These are phyloP conservation scores for Pezicula rhizophila DNA, from an alignment of 2,329 filamentous ascomycete genomes.

Conservation along the genomic window DNA sequence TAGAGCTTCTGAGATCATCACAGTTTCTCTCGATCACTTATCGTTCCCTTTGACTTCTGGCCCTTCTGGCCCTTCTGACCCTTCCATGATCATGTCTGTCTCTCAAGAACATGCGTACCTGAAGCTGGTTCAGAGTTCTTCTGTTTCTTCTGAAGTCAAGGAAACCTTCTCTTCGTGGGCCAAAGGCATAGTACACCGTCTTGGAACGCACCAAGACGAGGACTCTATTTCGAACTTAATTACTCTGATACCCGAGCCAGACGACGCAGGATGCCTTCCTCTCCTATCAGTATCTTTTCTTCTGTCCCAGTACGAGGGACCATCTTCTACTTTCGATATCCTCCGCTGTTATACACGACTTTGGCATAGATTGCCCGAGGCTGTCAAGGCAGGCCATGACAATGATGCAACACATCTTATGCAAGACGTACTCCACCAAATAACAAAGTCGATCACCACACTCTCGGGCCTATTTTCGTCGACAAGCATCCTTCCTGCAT, in stretches of 20 bases:
- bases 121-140: too few species aligned
- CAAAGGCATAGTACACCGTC: not conserved
- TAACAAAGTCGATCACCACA: not conserved
- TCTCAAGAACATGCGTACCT: too few species aligned
- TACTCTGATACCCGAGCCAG: not conserved
- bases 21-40: too few species aligned
- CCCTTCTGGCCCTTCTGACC: too few species aligned
- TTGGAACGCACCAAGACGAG: not conserved
- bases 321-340: conserved; percentile 21
- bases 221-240: not conserved
- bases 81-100: too few species aligned
- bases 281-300: not conserved
- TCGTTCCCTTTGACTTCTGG: too few species aligned
- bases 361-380: conserved; percentile 32
- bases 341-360: conserved; percentile 31
- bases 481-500: not conserved
- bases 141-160: not conserved
- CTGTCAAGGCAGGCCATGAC: conserved; percentile 25
- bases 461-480: conserved; percentile 2
- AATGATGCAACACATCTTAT: conserved; percentile 4
- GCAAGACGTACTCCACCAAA: not conserved
- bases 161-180: not conserved
- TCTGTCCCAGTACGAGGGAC: not conserved
- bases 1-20: too few species aligned
- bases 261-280: not conserved